These are phyloP conservation scores for Orbilia quercus DNA, from an alignment of 2,329 filamentous ascomycete genomes.

Conservation along the genomic window DNA sequence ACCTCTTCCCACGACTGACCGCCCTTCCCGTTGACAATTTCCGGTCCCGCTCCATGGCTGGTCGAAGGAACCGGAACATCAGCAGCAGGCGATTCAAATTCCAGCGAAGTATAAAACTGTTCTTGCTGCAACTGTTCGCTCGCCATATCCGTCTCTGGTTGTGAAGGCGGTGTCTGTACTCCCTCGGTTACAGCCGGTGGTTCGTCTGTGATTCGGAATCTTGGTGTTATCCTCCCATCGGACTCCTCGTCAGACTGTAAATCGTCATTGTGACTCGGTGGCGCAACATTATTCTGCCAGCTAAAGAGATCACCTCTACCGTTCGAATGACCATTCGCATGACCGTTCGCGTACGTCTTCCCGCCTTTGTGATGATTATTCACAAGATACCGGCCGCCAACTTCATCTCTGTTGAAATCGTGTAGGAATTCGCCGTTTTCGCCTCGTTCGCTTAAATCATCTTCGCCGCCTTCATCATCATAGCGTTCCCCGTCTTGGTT, in stretches of 20 bases:
- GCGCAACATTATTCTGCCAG: constrained; percentile 36
- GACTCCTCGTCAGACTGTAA: constrained; percentile 43
- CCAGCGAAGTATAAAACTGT: constrained; percentile 47
- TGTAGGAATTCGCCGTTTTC: constrained; percentile 46
- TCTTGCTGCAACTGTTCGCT: constrained; percentile 46
- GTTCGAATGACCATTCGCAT: constrained; percentile 16
- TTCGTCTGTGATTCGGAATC: constrained; percentile 36
- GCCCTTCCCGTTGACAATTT: constrained; percentile 3
- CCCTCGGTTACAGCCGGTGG: constrained; percentile 18
- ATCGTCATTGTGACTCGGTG: constrained; percentile 25
- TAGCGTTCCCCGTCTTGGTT: constrained; percentile 37
- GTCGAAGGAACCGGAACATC: constrained; percentile 18
- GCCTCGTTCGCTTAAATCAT: constrained; percentile 22
- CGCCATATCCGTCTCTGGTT: constrained; percentile 13
- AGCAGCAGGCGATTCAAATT: constrained; percentile 29
- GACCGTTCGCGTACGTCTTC: constrained; percentile 2
- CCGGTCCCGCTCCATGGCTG: constrained; percentile 16
- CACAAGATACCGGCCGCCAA: constrained; percentile 45
- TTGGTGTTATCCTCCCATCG: constrained; percentile 44
- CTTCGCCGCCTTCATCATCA: constrained; percentile 36
- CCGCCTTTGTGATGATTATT: constrained; percentile 24
- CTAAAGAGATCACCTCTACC: constrained; percentile 27
- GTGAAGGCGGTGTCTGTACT: constrained; percentile 22
- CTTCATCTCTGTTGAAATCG: constrained; percentile 42
- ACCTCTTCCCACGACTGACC: constrained; percentile 47